Conservation (phyloP, 768 basidiomycete species). For the Mrakia gelida region DNA sequence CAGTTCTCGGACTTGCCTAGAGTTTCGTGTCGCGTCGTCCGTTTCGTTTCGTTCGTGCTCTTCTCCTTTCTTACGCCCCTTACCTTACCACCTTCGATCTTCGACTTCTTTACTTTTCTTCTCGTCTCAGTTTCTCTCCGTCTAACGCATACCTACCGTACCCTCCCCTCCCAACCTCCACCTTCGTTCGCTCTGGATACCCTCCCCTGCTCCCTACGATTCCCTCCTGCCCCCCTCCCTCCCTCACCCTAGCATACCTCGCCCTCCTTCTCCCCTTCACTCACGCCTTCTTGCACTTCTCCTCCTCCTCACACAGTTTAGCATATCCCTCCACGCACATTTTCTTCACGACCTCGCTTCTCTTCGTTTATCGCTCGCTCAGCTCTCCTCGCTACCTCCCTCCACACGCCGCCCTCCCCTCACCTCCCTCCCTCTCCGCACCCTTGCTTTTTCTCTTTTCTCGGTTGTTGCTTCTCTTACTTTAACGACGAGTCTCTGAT, state of each 20-base stretch:
- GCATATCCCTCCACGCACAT: too few relatives aligned
- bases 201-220: background rate
- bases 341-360: too few relatives aligned
- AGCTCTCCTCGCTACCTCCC: too few relatives aligned
- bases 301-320: too few relatives aligned
- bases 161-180: background rate
- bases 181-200: too few relatives aligned
- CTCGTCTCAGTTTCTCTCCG: background rate
- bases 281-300: too few relatives aligned
- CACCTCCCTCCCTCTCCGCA: background rate
- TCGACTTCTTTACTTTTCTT: background rate
- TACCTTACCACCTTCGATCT: background rate
- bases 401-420: too few relatives aligned
- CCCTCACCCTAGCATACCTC: background rate
- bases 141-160: background rate
- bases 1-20: background rate
- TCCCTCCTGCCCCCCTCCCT: background rate
- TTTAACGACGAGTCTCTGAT: background rate
- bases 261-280: too few relatives aligned
- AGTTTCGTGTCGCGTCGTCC: background rate
- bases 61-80: background rate
- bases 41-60: background rate
- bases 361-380: too few relatives aligned
- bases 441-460: background rate
- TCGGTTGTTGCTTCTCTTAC: background rate